Base-by-base conservation (phyloP, 208 protist species). In the Leishmania turanica region DNA sequence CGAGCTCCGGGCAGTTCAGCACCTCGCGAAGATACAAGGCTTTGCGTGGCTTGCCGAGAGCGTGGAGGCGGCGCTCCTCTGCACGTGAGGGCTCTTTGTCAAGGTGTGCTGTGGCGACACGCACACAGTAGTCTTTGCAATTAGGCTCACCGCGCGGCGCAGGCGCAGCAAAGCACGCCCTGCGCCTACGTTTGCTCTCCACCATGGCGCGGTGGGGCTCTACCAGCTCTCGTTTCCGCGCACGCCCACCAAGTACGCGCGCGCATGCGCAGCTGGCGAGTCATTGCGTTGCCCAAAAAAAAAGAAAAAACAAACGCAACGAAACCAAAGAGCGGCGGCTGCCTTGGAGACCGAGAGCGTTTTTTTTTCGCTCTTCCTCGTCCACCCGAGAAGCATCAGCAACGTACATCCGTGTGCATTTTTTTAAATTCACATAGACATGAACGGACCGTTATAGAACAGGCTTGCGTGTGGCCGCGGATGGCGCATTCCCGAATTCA, bases 31-130 rank as follows among this genome's bases (percentile, higher is more conserved):
- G 17, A 80, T 91, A 53, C 92, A 94, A 40, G 78, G 85, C 11
- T 97, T 98, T 71, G 19, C 85, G 6, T 93, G 91, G 87, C 88
- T 98, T 58, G 68, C 86, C 1, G 95, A 98, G 71, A 84, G 87
- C 73, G 83, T 97, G 42, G 88, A 91, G 21, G 77, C 84, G 3
- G 93, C 95, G 4, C 83, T 93, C 4, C 31, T 88, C 13, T 93
- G 80, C 84, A 82, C 78, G 9, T 97, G 84, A 87, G 17, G 24
- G 31, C 40, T 53, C 40, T 34, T 45, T 5, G 45, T 31, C 19
- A 27, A 54, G 69, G 2, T 17, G 62, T 68, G 62, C n/a, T 31
- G 31, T 37, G 31, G 31, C n/a, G 62, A 31, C 9, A 37, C 62
- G 62, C 15, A 11, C n/a, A 72, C 4, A 34, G 69, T 45, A 11